Base-by-base conservation (phyloP, 2,329 filamentous ascomycete genomes). In the Penicillium sp. region DNA sequence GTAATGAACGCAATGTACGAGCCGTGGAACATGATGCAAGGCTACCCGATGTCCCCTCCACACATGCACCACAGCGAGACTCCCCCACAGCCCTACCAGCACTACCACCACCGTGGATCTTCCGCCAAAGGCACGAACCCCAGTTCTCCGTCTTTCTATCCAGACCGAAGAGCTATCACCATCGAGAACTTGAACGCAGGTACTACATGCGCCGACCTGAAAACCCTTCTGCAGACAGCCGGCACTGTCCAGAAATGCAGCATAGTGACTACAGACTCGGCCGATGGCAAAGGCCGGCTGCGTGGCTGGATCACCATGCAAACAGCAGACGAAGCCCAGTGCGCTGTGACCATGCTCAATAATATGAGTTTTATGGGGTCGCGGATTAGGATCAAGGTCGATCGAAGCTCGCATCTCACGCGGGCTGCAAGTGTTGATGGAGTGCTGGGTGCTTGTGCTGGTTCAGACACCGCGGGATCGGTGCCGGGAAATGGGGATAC, bases 321-420 rank as follows among this genome's bases (percentile, higher is more conserved):
- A 33, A 63, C 53, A 9, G 53, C 57, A 12, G 68, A 71, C 1
- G 67, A 70, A 31, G 69, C 69, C 4, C 64, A 64, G 45, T 59
- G 60, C n/a, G 66, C 65, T 12, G 59, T 68, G 19, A 51, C 52
- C 1, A 57, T 63, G 43, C 64, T 66, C 45, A 65, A 71, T 51
- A 67, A 66, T 29, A 52, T 61, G 15, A 51, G 53, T 5, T 66
- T 71, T 45, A 62, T 63, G 49, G 66, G 65, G 1, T 57, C 59
- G 1, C 63, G 55, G 9, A 67, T 72, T 29, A 56, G 62, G 28
- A 64, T 71, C 6, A 59, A 61, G 43, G 52, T 70, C 43, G 63
- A 69, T 44, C 57, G 56, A 19, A 44, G 42, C 1, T 24, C 17
- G 15, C 28, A 24, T 22, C 21, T 31, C 4, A 31, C n/a, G 3